phyloP scores from a whole-genome alignment of 768 basidiomycete genomes.

The Phanerochaete carnosa region DNA sequence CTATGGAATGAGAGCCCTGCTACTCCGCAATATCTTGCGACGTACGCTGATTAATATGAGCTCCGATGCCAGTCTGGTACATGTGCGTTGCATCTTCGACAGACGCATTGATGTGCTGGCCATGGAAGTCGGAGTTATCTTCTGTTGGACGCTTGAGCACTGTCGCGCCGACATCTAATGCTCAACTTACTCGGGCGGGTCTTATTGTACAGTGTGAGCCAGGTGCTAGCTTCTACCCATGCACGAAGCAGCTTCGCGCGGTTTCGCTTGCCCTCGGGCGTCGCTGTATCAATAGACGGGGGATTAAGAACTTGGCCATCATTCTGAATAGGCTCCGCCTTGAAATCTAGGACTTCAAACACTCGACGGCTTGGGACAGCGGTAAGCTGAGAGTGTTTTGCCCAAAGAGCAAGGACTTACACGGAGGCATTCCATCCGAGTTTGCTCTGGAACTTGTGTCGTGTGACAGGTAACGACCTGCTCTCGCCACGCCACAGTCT shows the following conservation, averaged over 20 bases:
- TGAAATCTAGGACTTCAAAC: slow-evolving; percentile 41
- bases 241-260: slow-evolving; percentile 68
- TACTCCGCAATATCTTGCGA: not conserved
- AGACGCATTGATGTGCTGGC: slow-evolving; percentile 31
- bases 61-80: slow-evolving; percentile 71
- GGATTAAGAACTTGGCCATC: slow-evolving; percentile 50
- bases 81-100: slow-evolving; percentile 62
- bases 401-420: slow-evolving; percentile 38
- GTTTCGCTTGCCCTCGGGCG: slow-evolving; percentile 44
- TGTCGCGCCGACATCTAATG: not conserved
- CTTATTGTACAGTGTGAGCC: slow-evolving; percentile 49
- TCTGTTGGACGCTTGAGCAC: not conserved
- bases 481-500: slow-evolving; percentile 69
- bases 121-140: slow-evolving; percentile 26
- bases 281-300: slow-evolving; percentile 48
- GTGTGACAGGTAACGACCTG: slow-evolving; percentile 50
- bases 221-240: slow-evolving; percentile 76
- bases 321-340: slow-evolving; percentile 9
- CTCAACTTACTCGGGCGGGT: slow-evolving; percentile 11
- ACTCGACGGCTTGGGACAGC: slow-evolving; percentile 31
- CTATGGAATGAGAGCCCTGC: not conserved
- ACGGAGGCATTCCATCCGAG: slow-evolving; percentile 62
- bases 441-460: slow-evolving; percentile 56
- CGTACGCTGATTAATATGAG: slow-evolving; percentile 76
- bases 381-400: not conserved